Conservation (phyloP, 352 stramenopile genomes). For the Phytophthora cactorum region DNA sequence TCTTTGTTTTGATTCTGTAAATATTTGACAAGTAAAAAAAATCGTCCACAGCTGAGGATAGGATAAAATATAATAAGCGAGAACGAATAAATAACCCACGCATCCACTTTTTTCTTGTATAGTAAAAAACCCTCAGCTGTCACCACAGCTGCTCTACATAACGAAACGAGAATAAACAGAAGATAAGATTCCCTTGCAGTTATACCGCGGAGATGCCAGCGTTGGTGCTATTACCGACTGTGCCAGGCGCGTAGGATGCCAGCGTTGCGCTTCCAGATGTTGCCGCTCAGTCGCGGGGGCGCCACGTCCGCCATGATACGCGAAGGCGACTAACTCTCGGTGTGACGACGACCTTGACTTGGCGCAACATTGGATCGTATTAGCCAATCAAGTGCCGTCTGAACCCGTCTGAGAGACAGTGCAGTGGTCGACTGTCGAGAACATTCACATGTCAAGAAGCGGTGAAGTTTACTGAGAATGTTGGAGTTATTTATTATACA, state of each 20-base stretch:
- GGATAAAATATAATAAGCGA: constrained; percentile 1
- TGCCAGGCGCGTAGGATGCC: constrained; percentile 74
- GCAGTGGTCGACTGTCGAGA: background rate
- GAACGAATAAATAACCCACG: constrained; percentile 24
- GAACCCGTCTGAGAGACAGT: background rate
- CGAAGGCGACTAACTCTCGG: constrained; percentile 9
- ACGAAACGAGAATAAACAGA: constrained; percentile 1
- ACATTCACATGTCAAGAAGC: too few relatives aligned
- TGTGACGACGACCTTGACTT: constrained; percentile 9
- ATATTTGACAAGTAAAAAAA: constrained; percentile 1
- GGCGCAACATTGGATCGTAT: constrained; percentile 5
- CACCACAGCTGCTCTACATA: constrained; percentile 48
- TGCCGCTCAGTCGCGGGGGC: constrained; percentile 46
- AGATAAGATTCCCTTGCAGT: background rate
- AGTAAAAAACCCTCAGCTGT: constrained; percentile 68
- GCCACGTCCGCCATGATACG: constrained; percentile 22
- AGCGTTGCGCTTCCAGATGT: constrained; percentile 70
- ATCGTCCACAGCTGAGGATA: too few relatives aligned
- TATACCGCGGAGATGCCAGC: background rate
- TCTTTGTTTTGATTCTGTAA: constrained; percentile 55
- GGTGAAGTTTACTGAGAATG: too few relatives aligned
- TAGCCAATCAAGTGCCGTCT: background rate
- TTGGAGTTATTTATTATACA: too few relatives aligned
- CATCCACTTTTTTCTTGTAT: constrained; percentile 75
- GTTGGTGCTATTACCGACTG: constrained; percentile 38